Evolutionary conservation across 495 filamentous ascomycete species (phyloP), one percentile per base, ranked within the genome.

Genomic region (Niebla homalea): DNA sequence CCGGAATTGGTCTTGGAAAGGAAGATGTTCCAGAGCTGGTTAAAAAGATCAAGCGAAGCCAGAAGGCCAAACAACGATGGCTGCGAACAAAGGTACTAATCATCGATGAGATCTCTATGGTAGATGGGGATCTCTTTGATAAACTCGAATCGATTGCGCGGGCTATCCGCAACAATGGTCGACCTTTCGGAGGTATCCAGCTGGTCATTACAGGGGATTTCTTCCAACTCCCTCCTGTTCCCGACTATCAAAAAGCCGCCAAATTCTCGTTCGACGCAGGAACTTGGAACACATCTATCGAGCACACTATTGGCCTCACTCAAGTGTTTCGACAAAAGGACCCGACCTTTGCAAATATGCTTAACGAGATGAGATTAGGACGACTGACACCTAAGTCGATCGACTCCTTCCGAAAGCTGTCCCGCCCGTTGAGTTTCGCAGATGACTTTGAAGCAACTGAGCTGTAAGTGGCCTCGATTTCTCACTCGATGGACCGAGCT

Each of bases 81-180:
- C 66, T 94, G 53, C 79, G 79, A 20, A 94, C 89, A 0, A 90
- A 85, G 55, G 77, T 86, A 16, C 75, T 98, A 26, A 72, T 98
- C 46, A 76, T 98, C 56, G 92, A 98, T 64, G 92, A 98, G 65
- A 83, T 98, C 26, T 97, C 92, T 11, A 98, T 98, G 92, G 88
- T 98, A 10, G 93, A 97, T 60, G 93, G 85, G 1, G 90, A 97
- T 47, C 71, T 98, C 0, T 97, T 97, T 53, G 92, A 98, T 65
- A 98, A 97, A 66, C 75, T 98, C 11, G 88, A 95, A 51, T 76
- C 82, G 46, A 83, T 98, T 57, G 90, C 87, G n/a, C 71, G 90
- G 40, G 74, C 68, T 2, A 70, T 83, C 7, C 76, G 87, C 41
- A 94, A 88, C 57, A 96, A 94, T 61, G 92, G 87, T 10, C 74